Base-by-base conservation (phyloP, 495 filamentous ascomycete species). In the Margaritispora aquatica region DNA sequence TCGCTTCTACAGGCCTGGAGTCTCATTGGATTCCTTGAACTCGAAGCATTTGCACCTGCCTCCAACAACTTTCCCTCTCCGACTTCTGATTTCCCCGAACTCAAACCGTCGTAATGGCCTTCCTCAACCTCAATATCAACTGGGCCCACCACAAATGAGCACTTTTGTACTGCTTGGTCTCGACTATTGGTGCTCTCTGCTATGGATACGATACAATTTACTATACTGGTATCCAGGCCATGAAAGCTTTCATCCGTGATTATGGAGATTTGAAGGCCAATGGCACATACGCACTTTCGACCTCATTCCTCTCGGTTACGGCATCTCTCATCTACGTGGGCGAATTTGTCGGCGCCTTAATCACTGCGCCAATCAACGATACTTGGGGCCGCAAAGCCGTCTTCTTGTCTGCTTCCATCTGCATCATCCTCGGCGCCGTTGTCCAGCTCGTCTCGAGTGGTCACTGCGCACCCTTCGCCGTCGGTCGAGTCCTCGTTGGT, bases 251-350 rank as follows among this genome's bases (percentile, higher is more conserved):
- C 54, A 63, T 58, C n/a, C 23, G 57, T 29, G 38, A 63, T 50
- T 66, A 61, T 51, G 55, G 63, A 26, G 19, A 50, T 13, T 11
- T 19, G 9, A 27, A 29, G 3, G 51, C 56, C 20, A 51, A 62
- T 47, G 60, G 63, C 19, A 47, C 44, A 7, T 36, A 48, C n/a
- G 48, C 46, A 5, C 49, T 65, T 4, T 44, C 10, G 9, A 52
- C 56, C 1, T 47, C 56, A 15, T 66, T 66, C 29, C 34, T 51
- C 26, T 68, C 63, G 13, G 46, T 68, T 20, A 66, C 63, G 11
- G 60, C 66, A 19, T 68, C 66, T 4, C 21, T 55, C 38, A 68
- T 68, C 49, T 66, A 68, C 51, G 52, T 68, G 22, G 66, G 66
- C 44, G 63, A 68, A 17, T 52, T 68, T n/a, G 13, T 59, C 27